Conservation (phyloP, 2,329 filamentous ascomycete genomes). For the Dryadomyces sulphureus region DNA sequence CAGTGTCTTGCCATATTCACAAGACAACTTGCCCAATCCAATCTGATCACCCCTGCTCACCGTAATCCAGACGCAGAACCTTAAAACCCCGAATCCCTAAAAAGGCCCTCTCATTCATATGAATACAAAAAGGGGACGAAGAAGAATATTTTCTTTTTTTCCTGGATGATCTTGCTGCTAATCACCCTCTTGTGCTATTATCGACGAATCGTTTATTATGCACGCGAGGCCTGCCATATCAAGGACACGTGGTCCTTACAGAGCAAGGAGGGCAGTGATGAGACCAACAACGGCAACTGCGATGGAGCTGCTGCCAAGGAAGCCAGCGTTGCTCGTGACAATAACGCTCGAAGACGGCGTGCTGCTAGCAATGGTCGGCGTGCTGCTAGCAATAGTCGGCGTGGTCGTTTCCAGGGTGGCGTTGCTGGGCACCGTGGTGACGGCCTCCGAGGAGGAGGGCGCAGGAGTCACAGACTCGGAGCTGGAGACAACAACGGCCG, state of each 20-base stretch:
- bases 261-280: slow-evolving; percentile 18
- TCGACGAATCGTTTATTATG: neutral
- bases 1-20: neutral
- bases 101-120: neutral
- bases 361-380: neutral
- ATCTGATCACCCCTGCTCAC: neutral
- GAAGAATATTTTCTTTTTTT: neutral
- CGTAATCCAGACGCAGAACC: neutral
- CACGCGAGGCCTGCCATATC: neutral
- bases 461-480: too few species aligned
- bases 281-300: slow-evolving; percentile 17
- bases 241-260: slow-evolving; percentile 16
- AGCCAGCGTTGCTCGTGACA: slow-evolving; percentile 16
- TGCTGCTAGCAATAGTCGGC: neutral
- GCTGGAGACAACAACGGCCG: slow-evolving; percentile 4
- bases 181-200: neutral
- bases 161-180: neutral
- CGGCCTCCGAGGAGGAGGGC: too few species aligned
- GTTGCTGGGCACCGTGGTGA: neutral
- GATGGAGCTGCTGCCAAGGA: slow-evolving; percentile 18
- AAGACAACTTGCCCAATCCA: neutral
- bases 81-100: neutral
- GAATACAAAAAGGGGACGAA: neutral
- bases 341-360: slow-evolving; percentile 11
- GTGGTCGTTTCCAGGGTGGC: neutral